phyloP scores from a whole-genome alignment of 2,329 filamentous ascomycete species.

The Blastomyces emzantsi region DNA sequence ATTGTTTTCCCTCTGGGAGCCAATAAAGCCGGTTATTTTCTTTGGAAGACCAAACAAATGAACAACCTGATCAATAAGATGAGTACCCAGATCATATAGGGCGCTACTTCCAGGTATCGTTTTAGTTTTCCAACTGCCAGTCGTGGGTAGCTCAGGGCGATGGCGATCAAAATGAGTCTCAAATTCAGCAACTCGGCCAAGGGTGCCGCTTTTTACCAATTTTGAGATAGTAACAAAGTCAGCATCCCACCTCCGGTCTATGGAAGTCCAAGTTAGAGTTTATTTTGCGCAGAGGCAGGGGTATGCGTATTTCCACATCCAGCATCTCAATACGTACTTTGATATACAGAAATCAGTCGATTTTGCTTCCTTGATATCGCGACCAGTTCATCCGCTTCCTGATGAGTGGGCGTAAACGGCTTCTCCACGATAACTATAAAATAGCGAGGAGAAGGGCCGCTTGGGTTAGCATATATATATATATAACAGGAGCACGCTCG shows the following conservation, averaged over 20 bases:
- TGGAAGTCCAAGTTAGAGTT: conserved; percentile 9
- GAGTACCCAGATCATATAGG: conserved; percentile 66
- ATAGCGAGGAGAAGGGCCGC: background rate
- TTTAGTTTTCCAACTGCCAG: conserved; percentile 56
- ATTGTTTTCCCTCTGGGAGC: conserved; percentile 56
- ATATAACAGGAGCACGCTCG: background rate
- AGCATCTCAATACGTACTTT: conserved; percentile 38
- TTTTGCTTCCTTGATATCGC: conserved; percentile 44
- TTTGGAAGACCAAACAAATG: conserved; percentile 60
- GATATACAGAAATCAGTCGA: conserved; percentile 57
- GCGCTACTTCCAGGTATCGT: conserved; percentile 56
- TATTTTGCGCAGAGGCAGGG: background rate
- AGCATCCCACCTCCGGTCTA: conserved; percentile 62
- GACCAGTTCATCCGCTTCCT: conserved; percentile 57
- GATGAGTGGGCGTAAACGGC: conserved; percentile 64
- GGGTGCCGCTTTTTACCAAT: conserved; percentile 48
- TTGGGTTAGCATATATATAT: background rate
- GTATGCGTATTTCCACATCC: background rate
- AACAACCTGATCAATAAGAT: conserved; percentile 67
- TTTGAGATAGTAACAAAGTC: conserved; percentile 64
- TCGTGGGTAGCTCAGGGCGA: conserved; percentile 47
- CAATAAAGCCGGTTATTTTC: conserved; percentile 57
- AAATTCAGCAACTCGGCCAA: conserved; percentile 68
- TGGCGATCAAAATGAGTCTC: conserved; percentile 75
- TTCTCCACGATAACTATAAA: conserved; percentile 65